These are phyloP conservation scores for Botryotinia narcissicola DNA, from an alignment of 2,329 filamentous ascomycete genomes.

Conservation along the genomic window DNA sequence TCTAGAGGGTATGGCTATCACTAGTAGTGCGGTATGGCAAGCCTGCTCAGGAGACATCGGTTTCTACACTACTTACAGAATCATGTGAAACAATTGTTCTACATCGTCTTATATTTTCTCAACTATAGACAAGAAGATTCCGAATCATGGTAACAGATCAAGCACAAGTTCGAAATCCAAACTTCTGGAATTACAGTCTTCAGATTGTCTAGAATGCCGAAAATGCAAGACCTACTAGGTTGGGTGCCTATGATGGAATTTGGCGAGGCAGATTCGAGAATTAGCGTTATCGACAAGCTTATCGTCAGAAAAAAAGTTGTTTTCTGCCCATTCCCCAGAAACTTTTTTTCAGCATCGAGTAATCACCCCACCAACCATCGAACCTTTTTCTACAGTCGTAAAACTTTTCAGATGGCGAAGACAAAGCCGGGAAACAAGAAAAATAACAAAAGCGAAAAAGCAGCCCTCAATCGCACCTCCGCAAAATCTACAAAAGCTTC, in stretches of 20 bases:
- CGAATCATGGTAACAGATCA: background rate
- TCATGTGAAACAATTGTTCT: background rate
- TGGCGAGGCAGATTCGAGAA: constrained; percentile 13
- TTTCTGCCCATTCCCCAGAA: constrained; percentile 17
- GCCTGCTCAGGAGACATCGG: background rate
- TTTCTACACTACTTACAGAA: background rate
- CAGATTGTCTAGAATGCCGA: background rate
- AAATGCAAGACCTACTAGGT: background rate
- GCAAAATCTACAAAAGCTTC: constrained; percentile 30
- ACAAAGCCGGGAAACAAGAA: constrained; percentile 38
- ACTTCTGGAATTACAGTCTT: background rate
- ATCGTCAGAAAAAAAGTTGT: constrained; percentile 22
- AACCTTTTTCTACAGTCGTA: background rate
- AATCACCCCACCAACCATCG: background rate
- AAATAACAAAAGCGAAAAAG: constrained; percentile 34
- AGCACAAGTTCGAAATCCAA: background rate
- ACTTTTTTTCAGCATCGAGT: constrained; percentile 10
- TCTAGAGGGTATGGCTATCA: background rate
- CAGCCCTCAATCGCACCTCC: constrained; percentile 32
- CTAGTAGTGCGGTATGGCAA: background rate
- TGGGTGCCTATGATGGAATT: constrained; percentile 6
- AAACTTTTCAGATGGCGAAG: constrained; percentile 36
- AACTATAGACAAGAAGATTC: background rate
- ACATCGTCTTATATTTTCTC: background rate
- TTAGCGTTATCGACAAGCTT: constrained; percentile 22